A percentile compares a stretch with the other conserved stretches of the same genome.
Conservation (phyloP, 306 rosid species). For the Sphenostylis stenocarpa region DNA sequence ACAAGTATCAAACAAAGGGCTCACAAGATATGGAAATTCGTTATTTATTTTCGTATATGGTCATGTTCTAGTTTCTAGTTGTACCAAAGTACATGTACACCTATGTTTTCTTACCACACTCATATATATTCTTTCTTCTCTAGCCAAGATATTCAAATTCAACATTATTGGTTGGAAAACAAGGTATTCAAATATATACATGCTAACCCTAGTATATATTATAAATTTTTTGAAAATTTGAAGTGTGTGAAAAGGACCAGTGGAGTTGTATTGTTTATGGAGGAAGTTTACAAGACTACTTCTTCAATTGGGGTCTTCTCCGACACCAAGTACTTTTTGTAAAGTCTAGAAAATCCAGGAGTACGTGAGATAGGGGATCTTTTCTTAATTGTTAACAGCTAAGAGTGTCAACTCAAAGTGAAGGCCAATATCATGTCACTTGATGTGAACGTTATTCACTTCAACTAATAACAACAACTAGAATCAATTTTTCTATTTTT, state of each 20-base stretch:
- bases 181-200: not conserved
- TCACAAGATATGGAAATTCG: slow-evolving; percentile 35
- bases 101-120: slow-evolving; percentile 8
- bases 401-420: slow-evolving; percentile 42
- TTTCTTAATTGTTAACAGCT: slow-evolving; percentile 52
- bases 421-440: slow-evolving; percentile 31
- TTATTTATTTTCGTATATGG: not conserved
- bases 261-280: slow-evolving; percentile 16
- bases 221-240: not conserved
- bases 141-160: not conserved
- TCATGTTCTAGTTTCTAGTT: not conserved
- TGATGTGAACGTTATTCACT: slow-evolving; percentile 30
- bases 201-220: too few relatives aligned
- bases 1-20: slow-evolving; percentile 61
- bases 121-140: not conserved
- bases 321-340: slow-evolving; percentile 8
- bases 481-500: too few relatives aligned
- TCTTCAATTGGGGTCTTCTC: slow-evolving; percentile 34
- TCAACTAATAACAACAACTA: slow-evolving; percentile 14
- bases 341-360: slow-evolving; percentile 20
- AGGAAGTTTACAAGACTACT: slow-evolving; percentile 40
- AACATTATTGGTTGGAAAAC: slow-evolving; percentile 10
- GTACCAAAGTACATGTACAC: not conserved
- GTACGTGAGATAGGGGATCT: slow-evolving; percentile 45
- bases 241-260: slow-evolving; percentile 53